Evolutionary conservation across 1,284 basidiomycete genomes (phyloP), one percentile per base, ranked within the genome.

Genomic region (Cystobasidium sp.): DNA sequence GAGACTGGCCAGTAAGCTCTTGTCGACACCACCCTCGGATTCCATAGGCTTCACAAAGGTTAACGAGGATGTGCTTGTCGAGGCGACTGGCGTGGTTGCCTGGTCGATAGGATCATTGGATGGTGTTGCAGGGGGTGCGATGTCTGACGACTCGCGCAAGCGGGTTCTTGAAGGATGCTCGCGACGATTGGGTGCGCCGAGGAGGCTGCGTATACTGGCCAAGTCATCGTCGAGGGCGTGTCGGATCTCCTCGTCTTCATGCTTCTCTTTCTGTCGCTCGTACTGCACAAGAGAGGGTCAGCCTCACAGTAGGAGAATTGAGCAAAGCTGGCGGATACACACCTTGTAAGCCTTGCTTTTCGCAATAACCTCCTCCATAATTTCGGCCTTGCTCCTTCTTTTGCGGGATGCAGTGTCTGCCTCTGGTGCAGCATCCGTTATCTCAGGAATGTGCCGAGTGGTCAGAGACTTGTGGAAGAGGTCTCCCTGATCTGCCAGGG

Each of bases 321-420:
- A 7, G 12, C 39, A 16, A 59, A 0, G 46, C 39, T 46, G 18
- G 37, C 73, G 6, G 43, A 14, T 37, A n/a, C 18, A 53, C 68
- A 92, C 93, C 85, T 95, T 97, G 84, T 97, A 88, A 69, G 89
- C 88, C 83, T 99, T 99, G 84, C 93, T 96, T 84, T 99, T 99
- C 14, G 94, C 92, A 64, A 99, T 94, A 65, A 99, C 91, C 83
- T 99, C 97, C 0, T 91, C 88, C 97, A 99, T 99, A 76, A 98
- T 93, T 81, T 99, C 95, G 4, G 92, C 90, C 84, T 97, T 98
- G 18, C 90, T 88, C 84, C 92, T 95, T 83, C 93, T 94, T 75
- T 89, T 86, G 61, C 87, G 87, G 7, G 74, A 75, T 12, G 74
- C 39, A 18, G 64, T 37, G 8, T 68, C 64, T 46, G 43, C 58